Evolutionary conservation across 1,139 yeast genomes (phyloP).

Genomic region (Diutina neorugosa): DNA sequence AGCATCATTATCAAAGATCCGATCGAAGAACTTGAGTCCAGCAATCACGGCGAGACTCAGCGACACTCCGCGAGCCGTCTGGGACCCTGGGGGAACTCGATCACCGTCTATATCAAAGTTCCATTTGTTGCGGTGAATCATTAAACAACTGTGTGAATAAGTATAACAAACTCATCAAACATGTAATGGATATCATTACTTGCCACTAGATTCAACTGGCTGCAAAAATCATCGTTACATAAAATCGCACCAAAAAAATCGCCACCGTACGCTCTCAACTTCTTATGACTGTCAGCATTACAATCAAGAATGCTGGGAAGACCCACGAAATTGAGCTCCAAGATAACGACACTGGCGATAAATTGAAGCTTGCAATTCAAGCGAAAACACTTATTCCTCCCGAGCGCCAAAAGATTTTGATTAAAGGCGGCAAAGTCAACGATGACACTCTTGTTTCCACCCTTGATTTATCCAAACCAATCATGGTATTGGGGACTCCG

Average conservation of each 20-base stretch:
- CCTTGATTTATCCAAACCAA: conserved; percentile 51
- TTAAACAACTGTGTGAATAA: too few species aligned
- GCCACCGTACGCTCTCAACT: neutral
- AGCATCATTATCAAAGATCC: conserved; percentile 8
- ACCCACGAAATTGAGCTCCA: conserved; percentile 56
- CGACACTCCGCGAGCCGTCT: conserved; percentile 65
- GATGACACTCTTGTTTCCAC: conserved; percentile 48
- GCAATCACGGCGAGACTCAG: conserved; percentile 74
- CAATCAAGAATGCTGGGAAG: conserved; percentile 80
- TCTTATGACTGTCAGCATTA: neutral
- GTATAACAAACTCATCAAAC: neutral
- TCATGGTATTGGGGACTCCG: conserved; percentile 91
- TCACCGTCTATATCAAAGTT: too few species aligned
- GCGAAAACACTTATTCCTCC: conserved; percentile 72
- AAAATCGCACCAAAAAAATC: neutral
- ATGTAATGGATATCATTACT: neutral
- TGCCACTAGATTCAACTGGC: neutral
- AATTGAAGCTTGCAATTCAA: conserved; percentile 60
- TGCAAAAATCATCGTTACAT: neutral
- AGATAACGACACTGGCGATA: conserved; percentile 46
- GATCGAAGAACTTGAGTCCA: conserved; percentile 51
- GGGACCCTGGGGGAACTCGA: conserved; percentile 26
- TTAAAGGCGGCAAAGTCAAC: conserved; percentile 78
- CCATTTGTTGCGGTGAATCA: too few species aligned
- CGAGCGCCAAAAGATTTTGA: conserved; percentile 78